phyloP scores from a whole-genome alignment of 1,139 yeast species.

The Barnettozyma hawaiiensis region DNA sequence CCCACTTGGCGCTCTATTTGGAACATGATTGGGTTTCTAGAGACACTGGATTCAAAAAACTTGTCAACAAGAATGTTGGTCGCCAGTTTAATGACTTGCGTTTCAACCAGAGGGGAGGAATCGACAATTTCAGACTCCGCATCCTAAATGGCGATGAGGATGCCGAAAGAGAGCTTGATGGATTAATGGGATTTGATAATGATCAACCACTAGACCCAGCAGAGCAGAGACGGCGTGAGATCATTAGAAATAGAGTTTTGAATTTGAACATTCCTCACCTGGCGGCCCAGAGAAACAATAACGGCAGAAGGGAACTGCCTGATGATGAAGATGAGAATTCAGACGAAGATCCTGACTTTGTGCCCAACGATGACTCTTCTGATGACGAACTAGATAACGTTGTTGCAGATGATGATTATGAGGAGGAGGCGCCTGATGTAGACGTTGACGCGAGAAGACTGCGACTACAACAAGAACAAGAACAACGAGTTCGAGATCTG shows the following conservation, averaged over 20 bases:
- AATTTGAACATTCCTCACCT: background rate
- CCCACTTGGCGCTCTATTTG: conserved; percentile 46
- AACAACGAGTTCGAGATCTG: conserved; percentile 14
- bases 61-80: conserved; percentile 53
- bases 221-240: background rate
- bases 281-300: background rate
- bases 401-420: background rate
- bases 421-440: background rate
- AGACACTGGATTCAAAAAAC: conserved; percentile 59
- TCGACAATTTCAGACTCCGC: background rate
- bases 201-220: background rate
- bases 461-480: conserved; percentile 10
- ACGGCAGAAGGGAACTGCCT: conserved; percentile 1
- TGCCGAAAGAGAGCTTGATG: background rate
- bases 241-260: background rate
- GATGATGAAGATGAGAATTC: conserved; percentile 11
- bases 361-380: conserved; percentile 12
- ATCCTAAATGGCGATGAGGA: background rate
- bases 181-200: background rate
- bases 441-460: background rate
- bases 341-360: conserved; percentile 21
- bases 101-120: background rate
- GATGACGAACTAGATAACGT: conserved; percentile 15
- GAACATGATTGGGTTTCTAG: conserved; percentile 69
- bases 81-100: conserved; percentile 22